Base-by-base conservation (phyloP, 2,329 filamentous ascomycete species). In the Diaporthe destruens region DNA sequence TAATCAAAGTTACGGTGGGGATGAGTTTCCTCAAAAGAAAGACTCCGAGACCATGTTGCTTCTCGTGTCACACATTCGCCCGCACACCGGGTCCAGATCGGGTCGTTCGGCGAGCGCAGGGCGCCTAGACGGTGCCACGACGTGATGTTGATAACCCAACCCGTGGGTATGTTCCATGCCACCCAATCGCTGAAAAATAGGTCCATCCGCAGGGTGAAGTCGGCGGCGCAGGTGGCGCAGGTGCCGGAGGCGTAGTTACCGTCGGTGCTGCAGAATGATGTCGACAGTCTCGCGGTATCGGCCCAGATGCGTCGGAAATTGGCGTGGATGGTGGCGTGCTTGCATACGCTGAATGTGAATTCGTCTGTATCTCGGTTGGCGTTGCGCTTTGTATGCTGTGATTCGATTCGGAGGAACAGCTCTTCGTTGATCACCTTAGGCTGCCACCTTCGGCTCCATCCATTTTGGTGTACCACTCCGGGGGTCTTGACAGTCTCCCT, bases 181-280 rank as follows among this genome's bases (percentile, higher is more conserved):
- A n/a, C n/a, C n/a, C n/a, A n/a, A n/a, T n/a, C n/a, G n/a, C n/a
- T n/a, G n/a, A 34, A 34, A 7, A 34, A 34, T 3, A 34, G 6
- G 34, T 18, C 14, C 12, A 42, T 11, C 1, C 11, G 2, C 34
- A 59, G 20, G 6, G 16, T 2, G n/a, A 11, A 59, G 1, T 59
- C 36, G n/a, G 36, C 7, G 5, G 0, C 1, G 14, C 56, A 59
- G 14, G 12, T 25, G 0, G 1, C 6, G 6, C 56, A 59, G 1
- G n/a, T 44, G 3, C 34, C 55, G 11, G 11, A 6, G 3, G 20
- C 32, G 16, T 3, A 0, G 4, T 12, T 3, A 1, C 20, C 18
- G 11, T 2, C 2, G 0, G 4, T 6, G 34, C 4, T 23, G 4
- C 36, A 3, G 20, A 0, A 7, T 3, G 8, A 6, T 12, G 32